A percentile compares a stretch with the other conserved stretches of the same genome.
Conservation (phyloP, 306 rosid genomes). For the Casuarina cunninghamiana region DNA sequence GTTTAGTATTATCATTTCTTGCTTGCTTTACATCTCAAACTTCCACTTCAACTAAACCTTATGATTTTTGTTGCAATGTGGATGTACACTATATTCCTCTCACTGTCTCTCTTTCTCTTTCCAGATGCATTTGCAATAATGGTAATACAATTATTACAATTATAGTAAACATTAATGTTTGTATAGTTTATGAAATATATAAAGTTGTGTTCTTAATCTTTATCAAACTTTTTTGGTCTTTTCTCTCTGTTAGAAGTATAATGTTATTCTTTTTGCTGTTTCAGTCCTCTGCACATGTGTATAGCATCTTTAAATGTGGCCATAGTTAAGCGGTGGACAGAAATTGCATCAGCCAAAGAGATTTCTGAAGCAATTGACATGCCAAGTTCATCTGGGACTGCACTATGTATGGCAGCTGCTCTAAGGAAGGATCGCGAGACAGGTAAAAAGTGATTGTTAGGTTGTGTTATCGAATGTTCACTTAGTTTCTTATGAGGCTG, state of each 20-base stretch:
- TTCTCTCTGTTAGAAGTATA: not conserved
- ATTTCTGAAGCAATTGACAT: slow-evolving; percentile 82
- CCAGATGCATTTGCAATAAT: not conserved
- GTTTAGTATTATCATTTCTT: not conserved
- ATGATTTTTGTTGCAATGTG: not conserved
- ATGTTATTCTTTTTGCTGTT: slow-evolving; percentile 14
- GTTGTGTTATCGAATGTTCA: not conserved
- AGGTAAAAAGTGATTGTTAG: slow-evolving; percentile 50
- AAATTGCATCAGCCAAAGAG: slow-evolving; percentile 73
- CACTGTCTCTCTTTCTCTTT: not conserved
- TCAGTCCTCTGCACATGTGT: slow-evolving; percentile 93
- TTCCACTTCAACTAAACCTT: not conserved
- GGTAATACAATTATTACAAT: not conserved
- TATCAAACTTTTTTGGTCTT: slow-evolving; percentile 1
- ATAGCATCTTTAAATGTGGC: slow-evolving; percentile 89
- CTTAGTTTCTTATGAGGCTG: not conserved
- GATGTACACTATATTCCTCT: not conserved
- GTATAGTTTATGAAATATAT: not conserved
- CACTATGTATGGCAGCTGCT: slow-evolving; percentile 97
- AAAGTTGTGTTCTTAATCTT: not conserved
- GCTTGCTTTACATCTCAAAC: not conserved
- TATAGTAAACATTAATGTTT: not conserved
- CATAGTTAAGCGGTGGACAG: slow-evolving; percentile 93
- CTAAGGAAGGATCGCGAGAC: slow-evolving; percentile 89
- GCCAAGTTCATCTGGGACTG: slow-evolving; percentile 78